Conservation (phyloP, 228 moss, liverwort and hornwort genomes). For the Sphagnum fallax region DNA sequence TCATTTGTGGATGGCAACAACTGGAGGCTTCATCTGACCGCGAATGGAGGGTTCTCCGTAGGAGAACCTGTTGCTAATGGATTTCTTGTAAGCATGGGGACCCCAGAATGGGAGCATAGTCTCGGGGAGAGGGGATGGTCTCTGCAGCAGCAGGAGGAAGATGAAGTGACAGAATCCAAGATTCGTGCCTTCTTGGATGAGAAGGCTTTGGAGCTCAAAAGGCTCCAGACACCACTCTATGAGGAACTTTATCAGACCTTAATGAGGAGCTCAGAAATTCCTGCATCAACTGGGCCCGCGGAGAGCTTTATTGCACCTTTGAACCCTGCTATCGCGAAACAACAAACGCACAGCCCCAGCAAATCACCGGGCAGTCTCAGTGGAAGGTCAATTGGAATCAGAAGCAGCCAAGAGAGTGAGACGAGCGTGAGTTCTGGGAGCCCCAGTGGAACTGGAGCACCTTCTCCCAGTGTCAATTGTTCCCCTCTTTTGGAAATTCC, state of each 20-base stretch:
- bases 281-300: slow-evolving; percentile 27
- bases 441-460: slow-evolving; percentile 33
- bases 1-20: slow-evolving; percentile 38
- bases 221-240: slow-evolving; percentile 75
- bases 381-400: slow-evolving; percentile 34
- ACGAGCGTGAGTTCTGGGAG: slow-evolving; percentile 76
- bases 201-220: slow-evolving; percentile 82
- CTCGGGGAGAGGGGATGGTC: slow-evolving; percentile 20
- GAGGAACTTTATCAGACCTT: slow-evolving; percentile 70
- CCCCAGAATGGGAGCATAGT: slow-evolving; percentile 17
- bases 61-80: slow-evolving; percentile 4
- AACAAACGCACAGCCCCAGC: slow-evolving; percentile 34
- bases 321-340: slow-evolving; percentile 50
- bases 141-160: slow-evolving; percentile 61
- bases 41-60: slow-evolving; percentile 28
- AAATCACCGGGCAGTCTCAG: slow-evolving; percentile 65
- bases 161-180: slow-evolving; percentile 86
- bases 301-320: slow-evolving; percentile 55
- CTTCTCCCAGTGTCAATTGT: slow-evolving; percentile 25
- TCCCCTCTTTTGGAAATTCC: slow-evolving; percentile 66
- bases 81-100: slow-evolving; percentile 2
- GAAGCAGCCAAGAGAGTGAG: slow-evolving; percentile 76
- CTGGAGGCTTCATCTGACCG: slow-evolving; percentile 34
- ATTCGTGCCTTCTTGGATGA: slow-evolving; percentile 89
- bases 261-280: slow-evolving; percentile 5